Conservation (phyloP, 805 yeast genomes). For the Saturnispora zaruensis region DNA sequence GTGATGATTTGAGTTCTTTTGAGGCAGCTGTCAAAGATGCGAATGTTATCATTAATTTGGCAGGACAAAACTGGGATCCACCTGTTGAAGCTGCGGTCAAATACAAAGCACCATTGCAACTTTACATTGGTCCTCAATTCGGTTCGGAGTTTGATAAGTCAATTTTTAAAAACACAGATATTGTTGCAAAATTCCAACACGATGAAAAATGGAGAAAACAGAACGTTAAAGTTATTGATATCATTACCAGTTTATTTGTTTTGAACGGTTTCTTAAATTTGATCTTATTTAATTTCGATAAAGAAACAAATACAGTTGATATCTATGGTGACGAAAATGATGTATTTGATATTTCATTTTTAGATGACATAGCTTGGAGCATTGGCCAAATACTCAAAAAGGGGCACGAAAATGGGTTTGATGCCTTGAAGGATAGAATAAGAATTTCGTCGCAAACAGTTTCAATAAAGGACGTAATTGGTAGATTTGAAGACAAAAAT, state of each 20-base stretch:
- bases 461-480: conserved; percentile 32
- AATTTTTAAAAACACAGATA: conserved; percentile 8
- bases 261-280: conserved; percentile 30
- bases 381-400: conserved; percentile 34
- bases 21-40: conserved; percentile 36
- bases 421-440: conserved; percentile 35
- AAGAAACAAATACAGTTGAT: conserved; percentile 28
- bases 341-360: conserved; percentile 30
- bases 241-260: conserved; percentile 34
- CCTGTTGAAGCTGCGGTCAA: conserved; percentile 34
- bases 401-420: conserved; percentile 19
- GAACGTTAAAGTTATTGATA: conserved; percentile 41
- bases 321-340: conserved; percentile 34
- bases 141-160: conserved; percentile 38
- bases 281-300: conserved; percentile 32
- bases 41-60: conserved; percentile 44
- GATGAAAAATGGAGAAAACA: conserved; percentile 31
- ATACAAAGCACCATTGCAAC: conserved; percentile 31
- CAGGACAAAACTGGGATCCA: conserved; percentile 25
- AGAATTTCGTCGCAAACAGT: conserved; percentile 36
- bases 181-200: conserved; percentile 29
- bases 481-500: conserved; percentile 34
- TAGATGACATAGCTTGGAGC: conserved; percentile 37
- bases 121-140: conserved; percentile 54
- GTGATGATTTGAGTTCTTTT: conserved; percentile 23